Conservation (phyloP, 495 filamentous ascomycete genomes). For the Ascobolus immersus region DNA sequence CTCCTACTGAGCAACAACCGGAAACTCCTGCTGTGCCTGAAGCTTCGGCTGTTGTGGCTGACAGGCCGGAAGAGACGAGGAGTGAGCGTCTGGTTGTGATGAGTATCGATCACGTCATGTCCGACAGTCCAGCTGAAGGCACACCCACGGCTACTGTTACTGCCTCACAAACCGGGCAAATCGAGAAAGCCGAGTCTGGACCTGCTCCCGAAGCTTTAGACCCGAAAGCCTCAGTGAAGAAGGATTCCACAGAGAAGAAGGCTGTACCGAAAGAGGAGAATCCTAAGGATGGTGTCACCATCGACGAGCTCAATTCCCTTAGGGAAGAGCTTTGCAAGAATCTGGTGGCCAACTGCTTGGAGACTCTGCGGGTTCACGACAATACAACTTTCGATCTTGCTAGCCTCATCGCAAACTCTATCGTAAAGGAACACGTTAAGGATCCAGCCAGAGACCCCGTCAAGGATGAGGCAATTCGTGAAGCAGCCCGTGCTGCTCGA, state of each 20-base stretch:
- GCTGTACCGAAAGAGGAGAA: slow-evolving; percentile 14
- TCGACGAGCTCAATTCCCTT: slow-evolving; percentile 64
- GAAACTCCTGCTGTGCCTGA: too few species aligned
- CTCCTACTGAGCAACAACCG: too few species aligned
- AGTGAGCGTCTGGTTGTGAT: too few species aligned
- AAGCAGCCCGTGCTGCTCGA: too few species aligned
- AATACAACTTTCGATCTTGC: slow-evolving; percentile 78
- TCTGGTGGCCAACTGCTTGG: slow-evolving; percentile 68
- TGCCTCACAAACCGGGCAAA: too few species aligned
- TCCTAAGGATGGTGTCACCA: slow-evolving; percentile 22
- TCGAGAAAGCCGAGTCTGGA: too few species aligned
- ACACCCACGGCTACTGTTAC: too few species aligned
- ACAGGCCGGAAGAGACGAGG: too few species aligned
- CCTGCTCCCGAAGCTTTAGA: neutral
- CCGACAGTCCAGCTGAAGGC: neutral
- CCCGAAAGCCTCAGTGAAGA: neutral
- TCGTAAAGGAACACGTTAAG: slow-evolving; percentile 29
- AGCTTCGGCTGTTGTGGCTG: too few species aligned
- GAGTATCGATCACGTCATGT: too few species aligned
- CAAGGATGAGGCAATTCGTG: too few species aligned
- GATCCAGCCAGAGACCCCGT: slow-evolving; percentile 32
- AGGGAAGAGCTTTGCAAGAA: slow-evolving; percentile 45
- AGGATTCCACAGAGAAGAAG: slow-evolving; percentile 7
- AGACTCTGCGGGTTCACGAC: slow-evolving; percentile 65
- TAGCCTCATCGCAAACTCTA: slow-evolving; percentile 55